phyloP scores from a whole-genome alignment of 148 eudicot genomes.

The Dianthus caryophyllus region DNA sequence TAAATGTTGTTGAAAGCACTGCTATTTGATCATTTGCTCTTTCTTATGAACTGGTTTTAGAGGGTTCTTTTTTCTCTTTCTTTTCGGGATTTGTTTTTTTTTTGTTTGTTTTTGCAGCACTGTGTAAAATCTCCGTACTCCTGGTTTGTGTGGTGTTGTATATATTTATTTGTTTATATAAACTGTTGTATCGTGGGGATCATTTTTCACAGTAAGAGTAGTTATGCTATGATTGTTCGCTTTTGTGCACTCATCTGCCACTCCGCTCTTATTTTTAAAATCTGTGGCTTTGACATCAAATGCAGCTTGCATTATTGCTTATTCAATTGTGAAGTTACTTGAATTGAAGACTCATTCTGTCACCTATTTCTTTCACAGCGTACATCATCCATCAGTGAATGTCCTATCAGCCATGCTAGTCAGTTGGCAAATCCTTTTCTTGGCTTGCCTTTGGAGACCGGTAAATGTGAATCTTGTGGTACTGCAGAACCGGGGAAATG shows the following conservation, averaged over 20 bases:
- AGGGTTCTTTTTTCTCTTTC: not conserved
- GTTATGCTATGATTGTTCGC: not conserved
- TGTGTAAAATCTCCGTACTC: not conserved
- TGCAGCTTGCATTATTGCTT: constrained; percentile 7
- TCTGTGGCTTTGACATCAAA: not conserved
- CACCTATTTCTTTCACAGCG: constrained; percentile 30
- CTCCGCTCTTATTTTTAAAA: not conserved
- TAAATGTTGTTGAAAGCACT: not conserved
- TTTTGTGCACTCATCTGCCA: not conserved
- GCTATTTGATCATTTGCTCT: not conserved
- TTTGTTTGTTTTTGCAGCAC: not conserved
- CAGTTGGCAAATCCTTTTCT: constrained; percentile 77
- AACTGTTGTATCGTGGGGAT: not conserved
- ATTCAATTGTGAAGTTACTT: not conserved
- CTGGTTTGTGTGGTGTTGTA: not conserved
- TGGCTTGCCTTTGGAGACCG: constrained; percentile 70
- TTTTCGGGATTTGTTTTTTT: not conserved
- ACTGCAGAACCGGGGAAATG: constrained; percentile 68
- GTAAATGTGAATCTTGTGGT: constrained; percentile 85
- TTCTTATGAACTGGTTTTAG: not conserved
- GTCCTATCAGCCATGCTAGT: constrained; percentile 71
- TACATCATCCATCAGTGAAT: constrained; percentile 64
- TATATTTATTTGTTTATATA: not conserved
- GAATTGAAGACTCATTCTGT: not conserved
- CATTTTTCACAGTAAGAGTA: not conserved